phyloP scores from a whole-genome alignment of 2,329 filamentous ascomycete species.

The Fusarium buxicola region DNA sequence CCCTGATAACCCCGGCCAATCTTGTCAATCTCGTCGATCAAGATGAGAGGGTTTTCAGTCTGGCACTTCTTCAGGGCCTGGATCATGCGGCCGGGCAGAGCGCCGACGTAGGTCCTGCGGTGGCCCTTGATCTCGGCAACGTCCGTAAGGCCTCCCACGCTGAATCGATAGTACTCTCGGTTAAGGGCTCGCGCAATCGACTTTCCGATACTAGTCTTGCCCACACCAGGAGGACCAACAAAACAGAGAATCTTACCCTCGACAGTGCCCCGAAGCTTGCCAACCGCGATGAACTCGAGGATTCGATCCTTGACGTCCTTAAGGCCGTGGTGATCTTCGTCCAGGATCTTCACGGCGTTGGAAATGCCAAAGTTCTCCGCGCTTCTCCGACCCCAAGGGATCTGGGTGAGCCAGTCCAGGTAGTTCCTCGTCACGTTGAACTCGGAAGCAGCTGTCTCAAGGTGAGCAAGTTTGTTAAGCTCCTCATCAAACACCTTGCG shows the following conservation, averaged over 20 bases:
- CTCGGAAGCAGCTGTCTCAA: conserved; percentile 95
- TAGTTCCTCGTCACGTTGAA: conserved; percentile 99
- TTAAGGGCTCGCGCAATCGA: conserved; percentile 96
- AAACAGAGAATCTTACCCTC: conserved; percentile 99
- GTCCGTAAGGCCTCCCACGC: conserved; percentile 94
- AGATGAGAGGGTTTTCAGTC: conserved; percentile 94
- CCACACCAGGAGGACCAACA: conserved; percentile 95
- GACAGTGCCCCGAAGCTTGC: conserved; percentile 94
- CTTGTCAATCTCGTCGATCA: conserved; percentile 99
- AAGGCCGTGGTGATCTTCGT: conserved; percentile 96
- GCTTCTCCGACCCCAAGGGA: conserved; percentile 95
- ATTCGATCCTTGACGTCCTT: conserved; percentile 99
- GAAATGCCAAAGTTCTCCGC: conserved; percentile 97
- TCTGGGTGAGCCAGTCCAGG: conserved; percentile 97
- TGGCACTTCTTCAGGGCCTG: conserved; percentile 99
- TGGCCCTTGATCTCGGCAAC: conserved; percentile 99
- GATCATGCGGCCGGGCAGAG: conserved; percentile 94
- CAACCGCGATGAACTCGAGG: conserved; percentile 96
- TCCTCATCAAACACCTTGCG: conserved; percentile 99
- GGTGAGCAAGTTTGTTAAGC: conserved; percentile 93
- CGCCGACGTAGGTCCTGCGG: conserved; percentile 94
- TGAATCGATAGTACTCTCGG: conserved; percentile 97
- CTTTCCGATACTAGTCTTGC: conserved; percentile 99
- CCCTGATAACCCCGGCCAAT: conserved; percentile 97
- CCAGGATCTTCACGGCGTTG: conserved; percentile 88